Conservation (phyloP, 2,329 filamentous ascomycete species). For the Arthrinium puccinioides region DNA sequence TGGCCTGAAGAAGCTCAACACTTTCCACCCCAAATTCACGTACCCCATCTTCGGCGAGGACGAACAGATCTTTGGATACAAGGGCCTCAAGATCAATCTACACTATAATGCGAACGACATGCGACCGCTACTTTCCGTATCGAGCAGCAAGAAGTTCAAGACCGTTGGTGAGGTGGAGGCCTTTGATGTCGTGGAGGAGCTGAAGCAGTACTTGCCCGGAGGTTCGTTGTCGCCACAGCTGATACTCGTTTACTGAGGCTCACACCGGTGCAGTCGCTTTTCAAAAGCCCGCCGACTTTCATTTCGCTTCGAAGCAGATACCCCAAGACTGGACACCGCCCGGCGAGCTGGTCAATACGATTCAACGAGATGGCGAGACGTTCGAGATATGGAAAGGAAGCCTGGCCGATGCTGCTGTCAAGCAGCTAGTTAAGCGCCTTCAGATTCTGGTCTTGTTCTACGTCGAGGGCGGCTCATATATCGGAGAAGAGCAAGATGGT, state of each 20-base stretch:
- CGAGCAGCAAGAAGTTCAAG: conserved; percentile 65
- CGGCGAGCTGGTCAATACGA: conserved; percentile 60
- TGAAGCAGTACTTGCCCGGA: conserved; percentile 61
- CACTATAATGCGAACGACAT: conserved; percentile 64
- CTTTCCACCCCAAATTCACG: conserved; percentile 81
- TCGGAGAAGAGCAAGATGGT: conserved; percentile 41
- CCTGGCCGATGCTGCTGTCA: conserved; percentile 62
- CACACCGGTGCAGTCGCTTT: conserved; percentile 53
- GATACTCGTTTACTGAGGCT: conserved; percentile 4
- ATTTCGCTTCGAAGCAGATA: conserved; percentile 44
- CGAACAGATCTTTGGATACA: conserved; percentile 86
- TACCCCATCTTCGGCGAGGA: conserved; percentile 93
- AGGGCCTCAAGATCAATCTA: conserved; percentile 68
- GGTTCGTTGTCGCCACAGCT: conserved; percentile 35
- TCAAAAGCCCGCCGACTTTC: conserved; percentile 53
- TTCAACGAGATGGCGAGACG: conserved; percentile 50
- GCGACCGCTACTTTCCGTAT: conserved; percentile 65
- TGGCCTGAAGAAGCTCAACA: conserved; percentile 49
- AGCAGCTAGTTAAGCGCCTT: conserved; percentile 67
- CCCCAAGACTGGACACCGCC: conserved; percentile 59
- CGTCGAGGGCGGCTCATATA: conserved; percentile 84
- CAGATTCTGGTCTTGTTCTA: conserved; percentile 80
- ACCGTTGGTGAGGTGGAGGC: conserved; percentile 61
- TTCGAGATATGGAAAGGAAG: conserved; percentile 84
- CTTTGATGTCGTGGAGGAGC: conserved; percentile 57